phyloP scores from a whole-genome alignment of 305 asterid species.

The Rubia peregrina region DNA sequence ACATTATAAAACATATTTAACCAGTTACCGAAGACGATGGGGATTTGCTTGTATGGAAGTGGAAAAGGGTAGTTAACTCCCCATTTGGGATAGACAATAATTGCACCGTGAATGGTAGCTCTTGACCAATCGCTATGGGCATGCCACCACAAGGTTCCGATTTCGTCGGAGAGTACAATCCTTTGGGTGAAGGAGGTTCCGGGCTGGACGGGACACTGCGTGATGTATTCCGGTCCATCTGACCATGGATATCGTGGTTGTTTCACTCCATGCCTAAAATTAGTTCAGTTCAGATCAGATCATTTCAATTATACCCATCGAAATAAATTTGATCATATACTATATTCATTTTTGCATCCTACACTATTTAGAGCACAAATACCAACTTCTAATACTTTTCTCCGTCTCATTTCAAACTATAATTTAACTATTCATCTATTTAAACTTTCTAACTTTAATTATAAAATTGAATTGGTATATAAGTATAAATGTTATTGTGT shows the following conservation, averaged over 20 bases:
- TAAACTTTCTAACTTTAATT: too few relatives aligned
- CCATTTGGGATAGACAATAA: constrained; percentile 37
- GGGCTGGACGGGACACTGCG: constrained; percentile 68
- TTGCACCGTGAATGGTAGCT: constrained; percentile 61
- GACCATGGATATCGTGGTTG: constrained; percentile 70
- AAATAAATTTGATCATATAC: too few relatives aligned
- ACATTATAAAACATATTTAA: too few relatives aligned
- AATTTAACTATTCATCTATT: too few relatives aligned
- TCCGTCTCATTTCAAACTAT: too few relatives aligned
- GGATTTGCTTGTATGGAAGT: constrained; percentile 47
- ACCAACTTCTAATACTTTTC: too few relatives aligned
- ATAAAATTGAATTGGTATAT: too few relatives aligned
- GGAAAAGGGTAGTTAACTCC: constrained; percentile 45
- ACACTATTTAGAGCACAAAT: too few relatives aligned
- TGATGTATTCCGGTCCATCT: constrained; percentile 68
- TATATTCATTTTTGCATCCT: too few relatives aligned
- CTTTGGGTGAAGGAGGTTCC: constrained; percentile 46
- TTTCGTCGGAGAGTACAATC: constrained; percentile 48
- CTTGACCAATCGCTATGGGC: constrained; percentile 81
- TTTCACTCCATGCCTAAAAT: constrained; percentile 64
- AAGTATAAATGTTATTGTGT: too few relatives aligned
- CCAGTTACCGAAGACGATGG: constrained; percentile 48
- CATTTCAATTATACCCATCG: too few relatives aligned
- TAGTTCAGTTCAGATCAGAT: too few relatives aligned
- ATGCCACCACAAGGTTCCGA: constrained; percentile 85